Base-by-base conservation (phyloP, 2,329 filamentous ascomycete species). In the Aureobasidium musti region DNA sequence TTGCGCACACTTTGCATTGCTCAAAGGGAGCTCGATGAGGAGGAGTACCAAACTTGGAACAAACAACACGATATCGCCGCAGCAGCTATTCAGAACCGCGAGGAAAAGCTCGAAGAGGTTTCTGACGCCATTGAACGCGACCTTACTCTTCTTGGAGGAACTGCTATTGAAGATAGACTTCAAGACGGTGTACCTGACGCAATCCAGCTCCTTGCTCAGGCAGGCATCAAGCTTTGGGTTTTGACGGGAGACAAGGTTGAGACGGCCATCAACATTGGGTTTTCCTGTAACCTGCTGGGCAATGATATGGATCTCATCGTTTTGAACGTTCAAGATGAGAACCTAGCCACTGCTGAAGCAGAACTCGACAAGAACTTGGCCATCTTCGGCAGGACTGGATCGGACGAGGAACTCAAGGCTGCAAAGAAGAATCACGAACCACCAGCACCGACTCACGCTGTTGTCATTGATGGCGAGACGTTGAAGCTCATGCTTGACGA, bases 231-330 rank as follows among this genome's bases (percentile, higher is more conserved):
- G 79, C 86, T 99, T 8, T 99, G 95, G 95, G 95, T 99, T 64
- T 82, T 99, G 70, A 99, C 95, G 19, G 95, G 96, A 70, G 95
- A 99, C 83, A 99, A 98, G 79, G 94, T 98, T 37, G 95, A 99
- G 80, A 99, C 95, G 28, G 95, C 96, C 67, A 99, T 99, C 87
- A 99, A 99, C 80, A 99, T 99, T 75, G 95, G 95, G 2, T 99
- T 98, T 79, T 99, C 96, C 13, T 99, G 96, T 82, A 99, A 99
- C 73, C 84, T 99, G 37, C 86, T 99, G 65, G 92, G 94, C 79
- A 99, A 97, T 77, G 91, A 97, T 71, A 97, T 99, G 95, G 95
- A 99, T 72, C 82, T 99, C 69, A 91, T 99, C 70, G 87, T 96
- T 57, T 84, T 99, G 72, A 96, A 96, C 75, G 84, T 95, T 35